Evolutionary conservation across 331 rosid genomes (phyloP).

Genomic region (Erythrophleum ivorense): DNA sequence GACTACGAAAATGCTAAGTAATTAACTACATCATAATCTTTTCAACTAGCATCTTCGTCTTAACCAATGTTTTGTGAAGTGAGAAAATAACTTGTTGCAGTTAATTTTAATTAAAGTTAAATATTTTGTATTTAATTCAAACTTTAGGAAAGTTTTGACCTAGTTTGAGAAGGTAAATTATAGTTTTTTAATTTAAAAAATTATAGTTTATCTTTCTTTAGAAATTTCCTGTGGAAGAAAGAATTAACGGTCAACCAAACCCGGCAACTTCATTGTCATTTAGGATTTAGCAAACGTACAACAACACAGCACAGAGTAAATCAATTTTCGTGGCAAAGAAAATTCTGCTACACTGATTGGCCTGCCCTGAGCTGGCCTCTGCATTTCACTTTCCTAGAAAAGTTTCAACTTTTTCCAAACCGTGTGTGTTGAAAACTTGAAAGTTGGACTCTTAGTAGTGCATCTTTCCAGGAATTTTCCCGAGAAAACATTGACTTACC

Average conservation of each 20-base stretch:
- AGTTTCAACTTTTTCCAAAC: background rate
- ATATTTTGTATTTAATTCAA: too few relatives aligned
- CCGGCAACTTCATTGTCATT: background rate
- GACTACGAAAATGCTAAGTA: too few relatives aligned
- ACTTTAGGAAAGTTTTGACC: too few relatives aligned
- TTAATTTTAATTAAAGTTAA: too few relatives aligned
- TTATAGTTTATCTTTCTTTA: too few relatives aligned
- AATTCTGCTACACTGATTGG: background rate
- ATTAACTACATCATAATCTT: too few relatives aligned
- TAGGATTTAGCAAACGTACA: background rate
- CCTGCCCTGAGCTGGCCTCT: background rate
- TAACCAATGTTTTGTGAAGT: too few relatives aligned
- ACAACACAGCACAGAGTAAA: background rate
- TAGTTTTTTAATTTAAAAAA: too few relatives aligned
- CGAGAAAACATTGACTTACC: slow-evolving; percentile 20
- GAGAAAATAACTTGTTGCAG: too few relatives aligned
- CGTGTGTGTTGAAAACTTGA: slow-evolving; percentile 26
- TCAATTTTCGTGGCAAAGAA: slow-evolving; percentile 5
- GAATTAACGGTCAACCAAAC: background rate
- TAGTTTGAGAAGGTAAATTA: too few relatives aligned
- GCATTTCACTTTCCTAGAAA: background rate
- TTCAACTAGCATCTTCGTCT: too few relatives aligned
- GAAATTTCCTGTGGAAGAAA: background rate
- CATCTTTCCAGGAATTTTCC: slow-evolving; percentile 30
- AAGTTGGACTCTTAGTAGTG: background rate